A percentile compares a stretch with the other conserved stretches of the same genome.
Evolutionary conservation across 2,329 filamentous ascomycete species (phyloP).

Genomic region (Periconia sp.): DNA sequence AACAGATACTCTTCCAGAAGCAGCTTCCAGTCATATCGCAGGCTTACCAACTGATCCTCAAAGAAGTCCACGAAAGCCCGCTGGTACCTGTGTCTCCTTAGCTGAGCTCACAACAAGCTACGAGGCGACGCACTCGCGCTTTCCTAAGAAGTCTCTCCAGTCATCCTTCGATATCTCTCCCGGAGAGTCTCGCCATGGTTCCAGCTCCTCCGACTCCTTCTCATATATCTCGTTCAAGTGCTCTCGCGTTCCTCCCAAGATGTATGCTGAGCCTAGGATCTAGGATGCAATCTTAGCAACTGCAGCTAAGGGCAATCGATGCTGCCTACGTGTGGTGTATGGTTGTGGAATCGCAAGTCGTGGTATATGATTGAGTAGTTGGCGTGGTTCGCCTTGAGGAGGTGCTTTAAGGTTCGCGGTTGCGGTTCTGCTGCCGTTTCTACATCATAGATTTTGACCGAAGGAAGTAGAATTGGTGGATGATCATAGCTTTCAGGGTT

Average conservation of each 20-base stretch:
- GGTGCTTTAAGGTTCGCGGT: conserved; percentile 83
- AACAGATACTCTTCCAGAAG: conserved; percentile 80
- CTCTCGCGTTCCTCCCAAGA: conserved; percentile 75
- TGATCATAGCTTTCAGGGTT: conserved; percentile 12
- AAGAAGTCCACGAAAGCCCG: conserved; percentile 94
- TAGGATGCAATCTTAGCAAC: conserved; percentile 45
- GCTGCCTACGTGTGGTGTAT: conserved; percentile 71
- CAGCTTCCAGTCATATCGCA: conserved; percentile 83
- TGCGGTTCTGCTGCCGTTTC: conserved; percentile 81
- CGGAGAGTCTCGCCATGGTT: conserved; percentile 83
- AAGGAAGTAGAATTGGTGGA: conserved; percentile 59
- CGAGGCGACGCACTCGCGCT: conserved; percentile 60
- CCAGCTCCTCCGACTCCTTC: conserved; percentile 70
- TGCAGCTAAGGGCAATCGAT: conserved; percentile 23
- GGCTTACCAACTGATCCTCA: conserved; percentile 82
- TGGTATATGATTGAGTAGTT: conserved; percentile 87
- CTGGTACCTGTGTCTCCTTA: conserved; percentile 67
- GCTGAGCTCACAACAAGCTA: not conserved
- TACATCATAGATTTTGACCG: conserved; percentile 77
- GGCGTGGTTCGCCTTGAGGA: conserved; percentile 89
- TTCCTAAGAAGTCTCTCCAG: conserved; percentile 85
- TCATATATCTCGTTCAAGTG: conserved; percentile 86
- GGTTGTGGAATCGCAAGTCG: conserved; percentile 77
- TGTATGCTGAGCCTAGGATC: conserved; percentile 82
- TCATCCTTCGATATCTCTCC: conserved; percentile 82